Base-by-base conservation (phyloP, 1,284 basidiomycete species). In the Trametes sp. region DNA sequence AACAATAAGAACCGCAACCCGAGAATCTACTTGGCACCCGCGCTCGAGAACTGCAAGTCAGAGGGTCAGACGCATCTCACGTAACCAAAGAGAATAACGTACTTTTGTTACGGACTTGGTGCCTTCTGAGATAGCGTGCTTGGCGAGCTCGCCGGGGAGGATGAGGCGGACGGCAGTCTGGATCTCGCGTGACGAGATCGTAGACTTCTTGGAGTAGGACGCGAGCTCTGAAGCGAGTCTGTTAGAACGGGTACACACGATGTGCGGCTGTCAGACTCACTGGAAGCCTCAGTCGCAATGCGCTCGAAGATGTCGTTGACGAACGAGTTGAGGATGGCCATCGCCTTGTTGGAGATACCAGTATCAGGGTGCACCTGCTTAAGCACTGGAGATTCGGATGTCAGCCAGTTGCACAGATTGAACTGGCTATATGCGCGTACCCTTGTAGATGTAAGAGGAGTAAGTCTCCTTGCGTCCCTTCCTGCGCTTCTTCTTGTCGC, bases 321-420 rank as follows among this genome's bases (percentile, higher is more conserved):
- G 68, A 95, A 96, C 54, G 91, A 94, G 87, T 97, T 97, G 48
- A 98, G 81, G 74, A 98, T 93, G 62, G 90, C 88, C 95, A 98
- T 98, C 42, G 95, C 95, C 84, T 96, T 98, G 88, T 96, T 97
- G 66, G 93, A 92, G 79, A 97, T 96, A 88, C 96, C 96, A 69
- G 94, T 97, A 76, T 98, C 96, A 61, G 95, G 96, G 84, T 98
- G 95, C 66, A 98, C 95, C 76, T 95, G 93, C 80, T 90, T 95
- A 67, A 70, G 67, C 55, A 70, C 67, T 72, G 29, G 14, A 58
- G 23, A 21, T 4, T 33, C 5, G 10, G 33, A 10, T 35, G 33
- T 62, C n/a, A 62, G 59, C 48, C 21, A 54, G 36, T 52, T n/a
- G 6, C 5, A 33, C 24, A 3, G 10, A 33, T 10, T 45, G 16